Base-by-base conservation (phyloP, 1,139 yeast genomes). In the Scheffersomyces cryptocercus region DNA sequence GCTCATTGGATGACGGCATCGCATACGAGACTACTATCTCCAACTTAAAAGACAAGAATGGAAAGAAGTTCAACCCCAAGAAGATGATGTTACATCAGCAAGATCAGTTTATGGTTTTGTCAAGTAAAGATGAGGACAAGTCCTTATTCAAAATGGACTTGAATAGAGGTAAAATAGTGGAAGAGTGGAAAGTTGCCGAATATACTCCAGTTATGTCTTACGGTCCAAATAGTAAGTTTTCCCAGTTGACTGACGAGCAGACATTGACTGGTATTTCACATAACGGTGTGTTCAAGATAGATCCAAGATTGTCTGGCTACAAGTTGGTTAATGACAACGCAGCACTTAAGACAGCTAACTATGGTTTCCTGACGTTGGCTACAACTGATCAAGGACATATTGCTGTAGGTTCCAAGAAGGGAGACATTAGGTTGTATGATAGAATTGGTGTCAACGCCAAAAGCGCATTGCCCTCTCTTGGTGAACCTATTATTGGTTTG, bases 381-480 rank as follows among this genome's bases (percentile, higher is more conserved):
- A 83, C 96, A 0, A 88, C 96, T 0, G 87, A 81, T 43, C 57
- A 70, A 32, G 97, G 97, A 1, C 75, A 76, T 54, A 67, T 88
- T 46, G 96, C 95, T 0, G 85, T 86, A 28, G 93, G 91, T 1
- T 81, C 91, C 13, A 68, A 67, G 20, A 81, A 75, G 47, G 97
- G 97, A 55, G 91, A 83, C 48, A 80, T 90, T 38, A 73, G 89
- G 47, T 72, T 89, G 36, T 88, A 77, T 60, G 88, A 88, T 62
- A 70, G 77, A 47, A 58, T 88, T 11, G 96, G 96, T 12, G 71
- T 76, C 45, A 79, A 77, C 53, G 96, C 96, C 1, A 88, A 85
- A 65, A 83, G 93, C 0, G 74, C 79, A 15, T 67, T 89, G 33
- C 96, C 96, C 1, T 88, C 95, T 0, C 68, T 89, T 43, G 96